Evolutionary conservation across 768 basidiomycete species (phyloP).

Genomic region (Cantharellus cinnabarinus): DNA sequence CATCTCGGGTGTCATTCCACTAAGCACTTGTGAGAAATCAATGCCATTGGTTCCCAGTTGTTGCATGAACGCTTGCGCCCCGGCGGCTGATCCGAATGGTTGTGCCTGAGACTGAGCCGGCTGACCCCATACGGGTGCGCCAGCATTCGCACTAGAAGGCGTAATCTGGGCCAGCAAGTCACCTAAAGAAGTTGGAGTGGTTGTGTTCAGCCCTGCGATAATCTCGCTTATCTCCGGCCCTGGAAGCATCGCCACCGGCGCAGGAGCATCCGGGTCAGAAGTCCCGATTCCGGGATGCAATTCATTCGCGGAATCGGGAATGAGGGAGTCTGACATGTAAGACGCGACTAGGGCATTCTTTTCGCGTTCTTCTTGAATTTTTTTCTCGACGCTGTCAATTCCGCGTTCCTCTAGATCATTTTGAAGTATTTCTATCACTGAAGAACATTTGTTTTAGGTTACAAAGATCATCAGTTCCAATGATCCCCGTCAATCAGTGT

Average conservation of each 20-base stretch:
- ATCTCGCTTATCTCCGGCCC: slow-evolving; percentile 32
- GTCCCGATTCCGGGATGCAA: slow-evolving; percentile 3
- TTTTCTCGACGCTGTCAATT: slow-evolving; percentile 45
- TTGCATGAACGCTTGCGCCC: background rate
- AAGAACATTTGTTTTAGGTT: slow-evolving; percentile 25
- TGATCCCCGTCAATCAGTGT: background rate
- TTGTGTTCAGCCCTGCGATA: background rate
- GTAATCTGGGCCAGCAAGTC: slow-evolving; percentile 1
- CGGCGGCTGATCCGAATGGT: background rate
- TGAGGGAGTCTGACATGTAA: slow-evolving; percentile 48
- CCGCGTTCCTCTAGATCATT: slow-evolving; percentile 34
- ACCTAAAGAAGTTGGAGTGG: background rate
- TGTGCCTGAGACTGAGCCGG: background rate
- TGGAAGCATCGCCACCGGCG: slow-evolving; percentile 41
- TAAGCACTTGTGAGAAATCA: slow-evolving; percentile 2
- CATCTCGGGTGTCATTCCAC: background rate
- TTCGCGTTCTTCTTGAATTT: slow-evolving; percentile 55
- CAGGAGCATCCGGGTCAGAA: slow-evolving; percentile 37
- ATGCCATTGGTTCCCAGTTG: background rate
- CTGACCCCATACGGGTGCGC: background rate
- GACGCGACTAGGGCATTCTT: slow-evolving; percentile 53
- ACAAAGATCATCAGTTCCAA: slow-evolving; percentile 8
- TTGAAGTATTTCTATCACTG: slow-evolving; percentile 33
- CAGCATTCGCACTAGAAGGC: background rate
- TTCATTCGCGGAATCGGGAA: slow-evolving; percentile 37